Evolutionary conservation across 208 protist species (phyloP), one percentile per base, ranked within the genome.

Genomic region (Crithidia acanthocephali): DNA sequence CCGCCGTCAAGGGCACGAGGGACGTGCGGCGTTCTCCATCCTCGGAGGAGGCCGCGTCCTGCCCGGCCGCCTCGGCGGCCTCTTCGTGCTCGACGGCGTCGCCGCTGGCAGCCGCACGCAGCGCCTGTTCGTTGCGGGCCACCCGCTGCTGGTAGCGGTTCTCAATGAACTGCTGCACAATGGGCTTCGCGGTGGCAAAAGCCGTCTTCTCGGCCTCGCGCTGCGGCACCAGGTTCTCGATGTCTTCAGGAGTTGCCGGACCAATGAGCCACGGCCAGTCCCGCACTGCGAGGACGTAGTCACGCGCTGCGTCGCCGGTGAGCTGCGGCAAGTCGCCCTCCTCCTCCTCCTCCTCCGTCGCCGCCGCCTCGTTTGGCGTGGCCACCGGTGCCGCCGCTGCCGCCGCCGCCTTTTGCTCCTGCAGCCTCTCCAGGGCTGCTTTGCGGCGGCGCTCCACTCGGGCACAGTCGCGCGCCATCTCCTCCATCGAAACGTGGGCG

Each of bases 261-360:
- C 79, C 79, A 20, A 88, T 66, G 20, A 85, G 57, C 68, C 80
- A 78, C 16, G 83, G 79, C 83, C 83, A 88, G 47, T 76, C 62
- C 35, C 68, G 71, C 48, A 65, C 28, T 1, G 69, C 57, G 65
- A 83, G 44, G 0, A 82, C 42, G 35, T 68, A 74, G 27, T 68
- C 42, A 32, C 72, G 56, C 51, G 79, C 68, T 28, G 30, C 71
- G 55, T 72, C 42, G 16, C 67, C 74, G 10, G 48, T 70, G 16
- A 74, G 51, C 28, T 44, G 30, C 30, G 80, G 67, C 27, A 81
- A 7, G 20, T 71, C 44, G 33, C 45, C 27, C 45, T 55, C 60
- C 15, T 45, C 16, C 15, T 48, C 56, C 30, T 47, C 69, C 4
- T 55, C 11, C 35, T 40, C 35, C 35, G 5, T 40, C 11, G 11